Percentiles rank a stretch among this genome's conserved stretches.
phyloP scores from a whole-genome alignment of 768 basidiomycete species.

The Agaricus sinodeliciosus region DNA sequence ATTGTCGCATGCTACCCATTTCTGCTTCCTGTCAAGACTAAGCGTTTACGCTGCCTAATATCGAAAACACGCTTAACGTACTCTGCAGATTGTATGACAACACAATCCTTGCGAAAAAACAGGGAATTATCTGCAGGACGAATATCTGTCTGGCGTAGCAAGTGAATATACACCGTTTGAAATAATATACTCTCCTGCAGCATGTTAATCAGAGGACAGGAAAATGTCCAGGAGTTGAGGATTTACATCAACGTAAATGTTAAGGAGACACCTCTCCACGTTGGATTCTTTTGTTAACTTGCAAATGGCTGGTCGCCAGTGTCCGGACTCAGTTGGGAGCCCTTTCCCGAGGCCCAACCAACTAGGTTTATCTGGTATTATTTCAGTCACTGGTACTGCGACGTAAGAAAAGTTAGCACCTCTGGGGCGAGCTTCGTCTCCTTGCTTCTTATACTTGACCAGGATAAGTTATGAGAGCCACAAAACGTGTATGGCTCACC shows the following conservation, averaged over 20 bases:
- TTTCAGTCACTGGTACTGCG: background rate
- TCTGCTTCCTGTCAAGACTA: constrained; percentile 42
- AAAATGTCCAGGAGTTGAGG: constrained; percentile 2
- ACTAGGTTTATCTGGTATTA: constrained; percentile 56
- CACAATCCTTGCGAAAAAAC: constrained; percentile 69
- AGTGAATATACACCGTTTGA: constrained; percentile 67
- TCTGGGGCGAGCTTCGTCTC: constrained; percentile 4
- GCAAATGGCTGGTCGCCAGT: constrained; percentile 72
- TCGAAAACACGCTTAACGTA: constrained; percentile 20
- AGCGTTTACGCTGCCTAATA: background rate
- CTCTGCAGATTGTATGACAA: constrained; percentile 64
- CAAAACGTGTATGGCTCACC: constrained; percentile 30
- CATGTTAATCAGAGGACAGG: constrained; percentile 13
- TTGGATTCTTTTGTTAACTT: constrained; percentile 63
- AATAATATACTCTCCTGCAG: constrained; percentile 65
- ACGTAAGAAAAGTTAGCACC: background rate
- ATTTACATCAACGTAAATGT: constrained; percentile 71
- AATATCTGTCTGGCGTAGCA: constrained; percentile 75
- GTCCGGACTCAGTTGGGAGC: constrained; percentile 38
- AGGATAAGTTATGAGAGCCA: background rate
- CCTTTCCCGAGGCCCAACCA: constrained; percentile 59
- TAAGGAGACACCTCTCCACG: constrained; percentile 45
- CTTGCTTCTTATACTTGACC: constrained; percentile 9
- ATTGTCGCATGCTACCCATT: constrained; percentile 45
- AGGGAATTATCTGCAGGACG: constrained; percentile 69